Conservation (phyloP, 768 basidiomycete genomes). For the Hygrocybe coccinea region DNA sequence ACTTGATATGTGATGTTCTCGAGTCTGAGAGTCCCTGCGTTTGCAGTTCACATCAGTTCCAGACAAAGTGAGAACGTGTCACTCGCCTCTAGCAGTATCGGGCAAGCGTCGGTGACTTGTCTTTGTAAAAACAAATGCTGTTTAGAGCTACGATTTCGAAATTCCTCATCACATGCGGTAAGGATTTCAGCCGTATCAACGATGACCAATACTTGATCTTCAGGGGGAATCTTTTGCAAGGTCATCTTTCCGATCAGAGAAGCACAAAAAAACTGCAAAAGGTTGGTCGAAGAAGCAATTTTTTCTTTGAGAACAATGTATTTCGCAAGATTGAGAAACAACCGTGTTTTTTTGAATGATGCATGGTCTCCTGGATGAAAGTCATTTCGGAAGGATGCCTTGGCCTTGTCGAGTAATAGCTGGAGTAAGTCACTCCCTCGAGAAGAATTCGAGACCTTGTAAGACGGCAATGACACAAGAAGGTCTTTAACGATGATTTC, state of each 20-base stretch:
- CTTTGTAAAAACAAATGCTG: conserved; percentile 37
- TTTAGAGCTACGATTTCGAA: conserved; percentile 23
- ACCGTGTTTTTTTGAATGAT: conserved; percentile 35
- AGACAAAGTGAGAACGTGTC: not conserved
- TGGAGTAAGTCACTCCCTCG: conserved; percentile 19
- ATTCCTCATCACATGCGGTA: conserved; percentile 32
- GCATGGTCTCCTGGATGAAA: conserved; percentile 22
- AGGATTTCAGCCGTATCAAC: conserved; percentile 43
- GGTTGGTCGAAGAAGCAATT: conserved; percentile 38
- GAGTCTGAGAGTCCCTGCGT: conserved; percentile 32
- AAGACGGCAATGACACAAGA: conserved; percentile 47
- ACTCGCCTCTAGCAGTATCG: conserved; percentile 46
- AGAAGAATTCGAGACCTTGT: conserved; percentile 21
- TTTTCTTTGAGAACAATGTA: conserved; percentile 37
- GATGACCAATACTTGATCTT: conserved; percentile 44
- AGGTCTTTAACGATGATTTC: conserved; percentile 50
- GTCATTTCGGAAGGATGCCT: conserved; percentile 29
- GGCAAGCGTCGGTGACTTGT: conserved; percentile 48
- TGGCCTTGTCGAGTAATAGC: conserved; percentile 35
- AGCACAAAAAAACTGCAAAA: conserved; percentile 52
- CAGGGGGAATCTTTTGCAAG: conserved; percentile 40
- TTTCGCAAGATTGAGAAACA: conserved; percentile 45
- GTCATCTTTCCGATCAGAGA: conserved; percentile 41
- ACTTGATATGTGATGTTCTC: conserved; percentile 22
- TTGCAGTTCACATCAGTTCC: not conserved